phyloP scores from a whole-genome alignment of 495 filamentous ascomycete species.

The Podospora pseudopauciseta region DNA sequence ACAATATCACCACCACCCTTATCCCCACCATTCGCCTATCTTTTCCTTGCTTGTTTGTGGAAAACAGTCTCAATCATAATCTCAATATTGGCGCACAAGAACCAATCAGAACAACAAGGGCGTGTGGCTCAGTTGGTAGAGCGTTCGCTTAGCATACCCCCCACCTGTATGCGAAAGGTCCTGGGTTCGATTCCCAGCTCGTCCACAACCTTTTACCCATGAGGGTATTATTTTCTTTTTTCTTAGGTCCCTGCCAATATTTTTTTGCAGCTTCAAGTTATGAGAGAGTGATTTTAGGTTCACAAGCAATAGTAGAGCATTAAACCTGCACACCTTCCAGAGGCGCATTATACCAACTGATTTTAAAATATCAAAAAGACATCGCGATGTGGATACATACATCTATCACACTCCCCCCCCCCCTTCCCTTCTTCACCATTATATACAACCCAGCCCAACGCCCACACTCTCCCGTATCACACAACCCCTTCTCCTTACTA shows the following conservation, averaged over 20 bases:
- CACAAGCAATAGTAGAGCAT: not conserved
- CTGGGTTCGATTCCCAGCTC: conserved; percentile 26
- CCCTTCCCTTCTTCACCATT: not conserved
- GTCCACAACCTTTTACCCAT: conserved; percentile 14
- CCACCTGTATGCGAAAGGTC: conserved; percentile 21
- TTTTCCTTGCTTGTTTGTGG: too few relatives aligned
- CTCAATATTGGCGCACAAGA: not conserved
- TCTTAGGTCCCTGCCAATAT: not conserved
- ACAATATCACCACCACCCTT: too few relatives aligned
- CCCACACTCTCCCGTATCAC: not conserved
- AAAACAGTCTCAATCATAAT: not conserved
- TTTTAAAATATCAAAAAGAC: not conserved
- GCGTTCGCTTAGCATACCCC: conserved; percentile 24
- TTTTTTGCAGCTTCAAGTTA: not conserved
- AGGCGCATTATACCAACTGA: too few relatives aligned
- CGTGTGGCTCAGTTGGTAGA: conserved; percentile 28
- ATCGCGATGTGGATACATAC: not conserved
- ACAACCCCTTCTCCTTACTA: not conserved
- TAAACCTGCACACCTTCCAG: not conserved
- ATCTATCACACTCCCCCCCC: not conserved
- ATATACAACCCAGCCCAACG: not conserved
- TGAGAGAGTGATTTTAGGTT: not conserved
- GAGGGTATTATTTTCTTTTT: not conserved
- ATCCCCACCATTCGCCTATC: too few relatives aligned
- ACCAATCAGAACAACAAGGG: conserved; percentile 3